Evolutionary conservation across 768 basidiomycete genomes (phyloP).

Genomic region (Daedaleopsis sinensis): DNA sequence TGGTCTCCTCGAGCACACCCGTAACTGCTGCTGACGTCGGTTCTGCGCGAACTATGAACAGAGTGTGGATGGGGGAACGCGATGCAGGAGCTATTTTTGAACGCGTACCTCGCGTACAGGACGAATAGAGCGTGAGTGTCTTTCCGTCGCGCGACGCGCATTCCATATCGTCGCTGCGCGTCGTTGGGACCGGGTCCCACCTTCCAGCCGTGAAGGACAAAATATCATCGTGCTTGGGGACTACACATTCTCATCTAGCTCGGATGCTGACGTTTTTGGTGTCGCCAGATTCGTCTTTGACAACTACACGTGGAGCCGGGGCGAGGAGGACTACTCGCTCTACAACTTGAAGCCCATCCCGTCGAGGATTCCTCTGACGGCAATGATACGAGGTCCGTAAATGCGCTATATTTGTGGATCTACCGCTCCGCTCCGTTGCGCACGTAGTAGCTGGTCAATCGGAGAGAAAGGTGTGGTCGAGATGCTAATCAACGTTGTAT

Average conservation of each 20-base stretch:
- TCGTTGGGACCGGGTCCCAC: no score
- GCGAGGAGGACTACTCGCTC: conserved; percentile 38
- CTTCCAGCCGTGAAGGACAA: no score
- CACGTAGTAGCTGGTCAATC: no score
- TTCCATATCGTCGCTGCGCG: no score
- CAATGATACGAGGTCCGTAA: conserved; percentile 49
- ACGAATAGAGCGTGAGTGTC: conserved; percentile 39
- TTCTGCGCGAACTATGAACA: conserved; percentile 13
- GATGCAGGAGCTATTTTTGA: conserved; percentile 42
- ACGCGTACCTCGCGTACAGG: conserved; percentile 36
- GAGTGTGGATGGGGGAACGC: conserved; percentile 44
- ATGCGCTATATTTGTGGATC: no score
- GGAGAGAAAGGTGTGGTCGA: no score
- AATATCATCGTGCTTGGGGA: background rate
- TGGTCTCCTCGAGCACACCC: background rate
- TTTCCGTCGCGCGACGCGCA: background rate
- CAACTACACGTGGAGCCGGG: conserved; percentile 55
- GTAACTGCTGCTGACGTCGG: background rate
- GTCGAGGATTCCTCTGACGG: conserved; percentile 54
- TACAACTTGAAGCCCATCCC: conserved; percentile 55
- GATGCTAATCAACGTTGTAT: no score
- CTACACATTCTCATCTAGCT: no score
- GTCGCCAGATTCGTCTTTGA: conserved; percentile 48
- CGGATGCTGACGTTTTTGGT: background rate
- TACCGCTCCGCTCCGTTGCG: no score